These are phyloP conservation scores for Coelastrella sp. DNA, from an alignment of 139 green algal species.

Conservation along the genomic window DNA sequence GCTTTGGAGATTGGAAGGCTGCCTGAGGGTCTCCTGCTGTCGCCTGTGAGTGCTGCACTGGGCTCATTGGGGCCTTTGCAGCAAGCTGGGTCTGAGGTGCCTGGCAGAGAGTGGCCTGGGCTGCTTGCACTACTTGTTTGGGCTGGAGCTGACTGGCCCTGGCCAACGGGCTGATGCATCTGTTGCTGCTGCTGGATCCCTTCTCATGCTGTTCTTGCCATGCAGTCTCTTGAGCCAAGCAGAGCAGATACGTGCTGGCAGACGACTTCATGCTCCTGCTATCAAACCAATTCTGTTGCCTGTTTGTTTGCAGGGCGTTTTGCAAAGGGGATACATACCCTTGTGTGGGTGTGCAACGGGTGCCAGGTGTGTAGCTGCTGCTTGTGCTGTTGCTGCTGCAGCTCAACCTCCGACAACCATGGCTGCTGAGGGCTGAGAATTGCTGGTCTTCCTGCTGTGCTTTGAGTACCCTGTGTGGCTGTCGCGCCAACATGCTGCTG, in stretches of 20 bases:
- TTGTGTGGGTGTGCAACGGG: background rate
- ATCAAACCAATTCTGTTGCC: background rate
- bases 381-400: background rate
- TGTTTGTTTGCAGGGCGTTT: background rate
- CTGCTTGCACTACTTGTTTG: too few species aligned
- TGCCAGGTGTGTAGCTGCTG: background rate
- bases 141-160: background rate
- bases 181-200: background rate
- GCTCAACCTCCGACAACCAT: background rate
- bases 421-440: too few species aligned
- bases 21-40: too few species aligned
- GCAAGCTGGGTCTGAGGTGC: too few species aligned
- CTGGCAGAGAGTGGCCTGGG: too few species aligned
- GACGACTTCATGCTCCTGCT: background rate
- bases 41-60: too few species aligned
- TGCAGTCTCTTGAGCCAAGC: background rate
- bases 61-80: too few species aligned
- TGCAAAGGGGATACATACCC: background rate
- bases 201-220: background rate
- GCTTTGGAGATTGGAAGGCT: too few species aligned
- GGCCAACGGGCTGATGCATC: background rate
- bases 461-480: too few species aligned
- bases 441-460: too few species aligned
- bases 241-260: background rate
- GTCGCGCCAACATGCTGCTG: background rate